Evolutionary conservation across 1,284 basidiomycete genomes (phyloP).

Genomic region (Cryptococcus depauperatus): DNA sequence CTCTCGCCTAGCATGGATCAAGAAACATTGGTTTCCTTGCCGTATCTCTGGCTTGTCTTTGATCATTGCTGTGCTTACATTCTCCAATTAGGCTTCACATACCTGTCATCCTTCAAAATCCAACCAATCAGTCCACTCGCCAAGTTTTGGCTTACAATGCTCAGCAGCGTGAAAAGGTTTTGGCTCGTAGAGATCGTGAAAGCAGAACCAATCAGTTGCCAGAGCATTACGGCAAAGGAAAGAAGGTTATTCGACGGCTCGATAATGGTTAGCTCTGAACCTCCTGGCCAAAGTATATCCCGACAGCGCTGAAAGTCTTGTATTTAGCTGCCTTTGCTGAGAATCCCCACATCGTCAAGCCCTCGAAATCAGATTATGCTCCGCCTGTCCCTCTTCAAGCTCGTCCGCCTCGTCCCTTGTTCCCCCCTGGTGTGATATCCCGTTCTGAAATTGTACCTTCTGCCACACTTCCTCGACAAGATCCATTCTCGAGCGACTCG

Average conservation of each 20-base stretch:
- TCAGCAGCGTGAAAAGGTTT: constrained; percentile 39
- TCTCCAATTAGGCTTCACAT: constrained; percentile 33
- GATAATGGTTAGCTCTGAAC: constrained; percentile 36
- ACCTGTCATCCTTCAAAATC: constrained; percentile 44
- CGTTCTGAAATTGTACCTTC: constrained; percentile 21
- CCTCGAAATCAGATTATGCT: constrained; percentile 26
- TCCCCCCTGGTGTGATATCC: constrained; percentile 25
- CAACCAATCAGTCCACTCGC: constrained; percentile 22
- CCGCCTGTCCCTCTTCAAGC: constrained; percentile 37
- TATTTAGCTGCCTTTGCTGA: constrained; percentile 30
- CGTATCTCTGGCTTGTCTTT: too few species aligned
- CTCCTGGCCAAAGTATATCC: too few species aligned
- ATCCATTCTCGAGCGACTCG: constrained; percentile 23
- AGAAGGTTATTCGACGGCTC: constrained; percentile 35
- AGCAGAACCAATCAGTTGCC: constrained; percentile 2
- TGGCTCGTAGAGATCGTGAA: constrained; percentile 26
- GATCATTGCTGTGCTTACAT: not conserved
- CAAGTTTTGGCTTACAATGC: constrained; percentile 39
- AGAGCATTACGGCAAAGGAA: constrained; percentile 24
- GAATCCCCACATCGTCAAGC: constrained; percentile 39
- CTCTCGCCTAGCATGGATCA: too few species aligned
- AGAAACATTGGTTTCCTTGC: too few species aligned
- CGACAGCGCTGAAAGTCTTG: not conserved
- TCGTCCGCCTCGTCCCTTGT: constrained; percentile 23
- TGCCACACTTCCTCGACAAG: constrained; percentile 8